These are phyloP conservation scores for Opeltia flavorubescens DNA, from an alignment of 495 filamentous ascomycete species.

Conservation along the genomic window DNA sequence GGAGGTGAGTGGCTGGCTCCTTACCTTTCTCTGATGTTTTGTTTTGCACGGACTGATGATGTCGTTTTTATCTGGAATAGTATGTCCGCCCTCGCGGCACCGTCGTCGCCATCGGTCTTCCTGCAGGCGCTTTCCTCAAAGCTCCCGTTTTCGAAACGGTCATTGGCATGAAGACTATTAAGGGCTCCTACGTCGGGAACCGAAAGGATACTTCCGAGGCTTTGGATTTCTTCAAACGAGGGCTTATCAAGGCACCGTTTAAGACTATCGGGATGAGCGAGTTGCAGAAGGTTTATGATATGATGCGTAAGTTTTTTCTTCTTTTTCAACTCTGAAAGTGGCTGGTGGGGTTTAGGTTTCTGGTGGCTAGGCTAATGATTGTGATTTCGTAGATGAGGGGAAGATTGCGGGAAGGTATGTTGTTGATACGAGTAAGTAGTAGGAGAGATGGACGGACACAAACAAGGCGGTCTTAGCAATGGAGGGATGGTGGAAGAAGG, in stretches of 20 bases:
- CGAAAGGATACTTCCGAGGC: conserved; percentile 73
- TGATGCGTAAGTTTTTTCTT: conserved; percentile 40
- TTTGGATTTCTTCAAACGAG: conserved; percentile 72
- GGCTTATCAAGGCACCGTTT: conserved; percentile 73
- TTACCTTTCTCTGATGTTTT: no score
- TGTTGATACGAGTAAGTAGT: conserved; percentile 42
- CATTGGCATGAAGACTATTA: conserved; percentile 79
- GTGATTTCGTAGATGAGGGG: no score
- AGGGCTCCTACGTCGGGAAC: conserved; percentile 86
- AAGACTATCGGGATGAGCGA: conserved; percentile 69
- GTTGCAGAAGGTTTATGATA: conserved; percentile 58
- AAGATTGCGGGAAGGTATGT: conserved; percentile 86
- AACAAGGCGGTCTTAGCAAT: no score
- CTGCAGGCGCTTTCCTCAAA: conserved; percentile 58
- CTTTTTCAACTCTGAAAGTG: background rate
- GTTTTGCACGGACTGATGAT: conserved; percentile 5
- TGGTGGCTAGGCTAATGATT: conserved; percentile 12
- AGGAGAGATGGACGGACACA: no score
- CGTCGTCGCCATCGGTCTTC: conserved; percentile 76
- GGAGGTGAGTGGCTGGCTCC: conserved; percentile 25
- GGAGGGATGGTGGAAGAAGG: no score
- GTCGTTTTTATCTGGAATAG: background rate
- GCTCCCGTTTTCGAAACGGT: conserved; percentile 82
- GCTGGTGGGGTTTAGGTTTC: background rate
- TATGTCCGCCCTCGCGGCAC: conserved; percentile 70